Base-by-base conservation (phyloP, 495 filamentous ascomycete species). In the Annulohypoxylon maeteangense region DNA sequence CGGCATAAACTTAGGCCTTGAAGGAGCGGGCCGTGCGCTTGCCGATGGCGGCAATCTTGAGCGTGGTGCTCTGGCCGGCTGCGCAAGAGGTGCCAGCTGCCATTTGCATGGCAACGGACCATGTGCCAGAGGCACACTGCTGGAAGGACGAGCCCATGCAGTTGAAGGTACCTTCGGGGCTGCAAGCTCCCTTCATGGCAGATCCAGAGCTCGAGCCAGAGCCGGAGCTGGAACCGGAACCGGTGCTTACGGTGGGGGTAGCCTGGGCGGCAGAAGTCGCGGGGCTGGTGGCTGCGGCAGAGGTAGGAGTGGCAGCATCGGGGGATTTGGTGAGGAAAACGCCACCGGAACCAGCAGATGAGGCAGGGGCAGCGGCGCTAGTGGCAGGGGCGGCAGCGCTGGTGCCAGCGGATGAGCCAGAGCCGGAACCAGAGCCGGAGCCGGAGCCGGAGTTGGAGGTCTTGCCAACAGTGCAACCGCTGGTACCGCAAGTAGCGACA, bases 151-250 rank as follows among this genome's bases (percentile, higher is more conserved):
- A 74, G 29, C 76, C 80, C 45, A 83, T 42, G 74, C 82, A 84
- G 78, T 82, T 82, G 81, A 79, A 84, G 47, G 70, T 71, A 11
- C 82, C 82, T 58, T 83, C 82, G 29, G 78, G 27, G 55, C 70
- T 74, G 78, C 82, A 84, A 31, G 79, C 74, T 16, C 76, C 76
- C 0, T 76, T 59, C 38, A 73, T 22, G n/a, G 29, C 72, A 16
- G 68, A 76, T 12, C 73, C 70, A 16, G 62, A 57, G 48, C 70
- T 62, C 10, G 65, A 54, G 3, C 50, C 50, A 2, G 50, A 31
- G 32, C 62, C 62, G n/a, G 42, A 65, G 31, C 67, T 62, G 16
- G 68, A 62, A 6, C 27, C 27, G 27, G 27, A 29, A 59, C 77
- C 51, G 40, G 69, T 54, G 20, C 50, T 48, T 34, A 54, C 54